A percentile compares a stretch with the other conserved stretches of the same genome.
Evolutionary conservation across 2,329 filamentous ascomycete species (phyloP).

Genomic region (Boeremia exigua): DNA sequence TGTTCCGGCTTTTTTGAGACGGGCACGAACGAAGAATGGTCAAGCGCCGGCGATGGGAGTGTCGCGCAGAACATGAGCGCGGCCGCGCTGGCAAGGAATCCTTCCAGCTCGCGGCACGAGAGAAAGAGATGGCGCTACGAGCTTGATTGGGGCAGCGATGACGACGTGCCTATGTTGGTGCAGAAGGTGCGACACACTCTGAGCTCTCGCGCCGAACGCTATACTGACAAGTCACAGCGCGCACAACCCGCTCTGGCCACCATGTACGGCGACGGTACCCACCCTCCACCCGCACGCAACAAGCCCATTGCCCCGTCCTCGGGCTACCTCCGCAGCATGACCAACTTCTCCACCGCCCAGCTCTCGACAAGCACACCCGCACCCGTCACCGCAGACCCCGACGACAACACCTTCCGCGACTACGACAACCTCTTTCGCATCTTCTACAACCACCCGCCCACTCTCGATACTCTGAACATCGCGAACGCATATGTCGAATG

Average conservation of each 20-base stretch:
- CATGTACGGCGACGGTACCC: constrained; percentile 60
- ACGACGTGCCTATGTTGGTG: constrained; percentile 85
- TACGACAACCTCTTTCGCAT: constrained; percentile 96
- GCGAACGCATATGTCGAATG: constrained; percentile 92
- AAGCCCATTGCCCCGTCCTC: constrained; percentile 69
- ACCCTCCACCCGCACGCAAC: constrained; percentile 60
- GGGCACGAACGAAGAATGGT: constrained; percentile 81
- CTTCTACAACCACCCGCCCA: constrained; percentile 90
- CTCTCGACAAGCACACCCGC: constrained; percentile 28
- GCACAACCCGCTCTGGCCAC: constrained; percentile 51
- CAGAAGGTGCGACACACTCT: constrained; percentile 66
- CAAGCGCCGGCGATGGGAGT: constrained; percentile 49
- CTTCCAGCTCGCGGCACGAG: constrained; percentile 49
- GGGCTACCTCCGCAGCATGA: constrained; percentile 85
- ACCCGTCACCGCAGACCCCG: constrained; percentile 61
- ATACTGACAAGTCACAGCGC: neutral
- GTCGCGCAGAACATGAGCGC: constrained; percentile 30
- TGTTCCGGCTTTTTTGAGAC: constrained; percentile 95
- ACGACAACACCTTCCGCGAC: constrained; percentile 80
- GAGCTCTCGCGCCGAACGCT: constrained; percentile 4
- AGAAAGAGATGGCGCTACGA: constrained; percentile 84
- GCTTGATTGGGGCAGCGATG: constrained; percentile 74
- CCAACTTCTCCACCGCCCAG: constrained; percentile 68
- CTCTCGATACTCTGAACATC: constrained; percentile 85
- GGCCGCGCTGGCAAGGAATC: constrained; percentile 49